These are phyloP conservation scores for Dictyostelium capitatum DNA, from an alignment of 78 protist genomes.

Conservation along the genomic window DNA sequence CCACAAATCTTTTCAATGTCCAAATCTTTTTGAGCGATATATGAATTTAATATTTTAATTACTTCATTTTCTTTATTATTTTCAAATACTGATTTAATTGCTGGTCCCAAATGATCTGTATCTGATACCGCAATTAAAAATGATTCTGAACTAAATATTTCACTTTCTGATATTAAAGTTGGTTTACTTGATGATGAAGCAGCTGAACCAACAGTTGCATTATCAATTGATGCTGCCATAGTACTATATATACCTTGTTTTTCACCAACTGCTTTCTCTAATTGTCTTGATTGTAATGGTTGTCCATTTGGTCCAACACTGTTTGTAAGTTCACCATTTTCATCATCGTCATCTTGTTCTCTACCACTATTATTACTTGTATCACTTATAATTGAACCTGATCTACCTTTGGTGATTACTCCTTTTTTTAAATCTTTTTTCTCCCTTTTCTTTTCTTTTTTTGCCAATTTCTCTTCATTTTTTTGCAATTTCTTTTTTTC, in stretches of 20 bases:
- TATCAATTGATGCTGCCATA: no score
- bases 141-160: conserved; percentile 34
- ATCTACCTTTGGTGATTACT: neutral
- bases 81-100: conserved; percentile 73
- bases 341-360: neutral
- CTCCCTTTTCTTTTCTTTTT: conserved; percentile 31
- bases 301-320: neutral
- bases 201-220: no score
- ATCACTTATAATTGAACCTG: neutral
- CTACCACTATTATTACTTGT: neutral
- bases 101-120: conserved; percentile 78
- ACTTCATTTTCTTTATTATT: conserved; percentile 59
- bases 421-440: conserved; percentile 46
- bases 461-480: neutral
- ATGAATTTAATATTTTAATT: conserved; percentile 23
- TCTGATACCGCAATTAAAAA: conserved; percentile 65
- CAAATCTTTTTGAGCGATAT: conserved; percentile 20
- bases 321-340: neutral
- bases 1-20: conserved; percentile 82
- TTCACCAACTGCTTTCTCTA: neutral
- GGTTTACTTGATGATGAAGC: neutral
- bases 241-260: conserved; percentile 15
- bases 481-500: conserved; percentile 21
- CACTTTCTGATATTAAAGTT: neutral
- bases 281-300: neutral